Percentiles rank a stretch among this genome's conserved stretches.
These are phyloP conservation scores for Coprinopsis strossmayeri DNA, from an alignment of 768 basidiomycete genomes.

Conservation along the genomic window DNA sequence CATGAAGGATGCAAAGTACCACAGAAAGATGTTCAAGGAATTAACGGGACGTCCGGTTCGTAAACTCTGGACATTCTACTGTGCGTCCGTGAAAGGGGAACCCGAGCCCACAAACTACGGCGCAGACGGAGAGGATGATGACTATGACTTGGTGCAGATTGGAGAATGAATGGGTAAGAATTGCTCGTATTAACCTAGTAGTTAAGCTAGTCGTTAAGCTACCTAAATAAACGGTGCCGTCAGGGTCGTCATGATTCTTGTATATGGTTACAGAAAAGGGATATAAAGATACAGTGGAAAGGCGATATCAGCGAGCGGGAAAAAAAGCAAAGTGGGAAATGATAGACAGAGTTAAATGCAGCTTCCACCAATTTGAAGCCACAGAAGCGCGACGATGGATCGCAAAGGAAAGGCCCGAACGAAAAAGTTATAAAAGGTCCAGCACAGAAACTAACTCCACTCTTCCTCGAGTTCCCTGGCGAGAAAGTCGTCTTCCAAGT, in stretches of 20 bases:
- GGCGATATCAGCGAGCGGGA: background rate
- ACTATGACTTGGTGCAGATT: background rate
- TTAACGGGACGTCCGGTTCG: conserved; percentile 46
- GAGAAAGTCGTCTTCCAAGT: conserved; percentile 73
- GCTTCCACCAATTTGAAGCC: no score
- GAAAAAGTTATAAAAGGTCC: conserved; percentile 4
- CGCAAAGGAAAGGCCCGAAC: no score
- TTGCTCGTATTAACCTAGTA: background rate
- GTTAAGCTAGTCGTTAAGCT: background rate
- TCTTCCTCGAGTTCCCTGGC: conserved; percentile 76
- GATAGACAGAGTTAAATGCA: no score
- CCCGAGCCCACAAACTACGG: background rate
- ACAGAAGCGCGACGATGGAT: no score
- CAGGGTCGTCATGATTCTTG: background rate
- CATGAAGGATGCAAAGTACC: conserved; percentile 44
- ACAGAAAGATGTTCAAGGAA: conserved; percentile 44
- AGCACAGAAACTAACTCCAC: conserved; percentile 48
- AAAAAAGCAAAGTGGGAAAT: background rate
- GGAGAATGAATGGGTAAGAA: background rate
- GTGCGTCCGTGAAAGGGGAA: conserved; percentile 25
- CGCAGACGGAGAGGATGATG: background rate
- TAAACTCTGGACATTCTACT: conserved; percentile 56
- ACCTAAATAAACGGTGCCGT: background rate
- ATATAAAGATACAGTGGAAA: background rate
- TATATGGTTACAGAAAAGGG: background rate